Evolutionary conservation across 2,329 filamentous ascomycete species (phyloP).

Genomic region (Sphaerulina populicola): DNA sequence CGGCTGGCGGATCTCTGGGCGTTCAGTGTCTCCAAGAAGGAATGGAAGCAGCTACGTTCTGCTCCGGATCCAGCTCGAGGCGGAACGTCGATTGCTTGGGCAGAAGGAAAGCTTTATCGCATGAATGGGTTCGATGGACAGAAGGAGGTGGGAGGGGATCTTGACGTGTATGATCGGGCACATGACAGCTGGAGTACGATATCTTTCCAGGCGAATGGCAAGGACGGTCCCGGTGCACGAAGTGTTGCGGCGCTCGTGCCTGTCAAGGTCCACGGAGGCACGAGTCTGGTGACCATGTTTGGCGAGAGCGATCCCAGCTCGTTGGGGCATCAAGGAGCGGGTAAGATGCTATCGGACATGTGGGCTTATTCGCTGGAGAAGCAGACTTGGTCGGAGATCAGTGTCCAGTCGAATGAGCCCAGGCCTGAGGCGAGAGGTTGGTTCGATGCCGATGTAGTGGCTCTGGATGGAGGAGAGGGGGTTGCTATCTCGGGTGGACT

Average conservation of each 20-base stretch:
- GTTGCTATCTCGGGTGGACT: conserved; percentile 46
- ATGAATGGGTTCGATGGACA: conserved; percentile 74
- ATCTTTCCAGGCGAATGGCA: conserved; percentile 38
- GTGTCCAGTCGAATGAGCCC: conserved; percentile 17
- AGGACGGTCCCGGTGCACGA: conserved; percentile 40
- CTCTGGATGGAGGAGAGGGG: conserved; percentile 28
- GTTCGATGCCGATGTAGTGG: conserved; percentile 46
- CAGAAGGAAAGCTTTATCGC: conserved; percentile 59
- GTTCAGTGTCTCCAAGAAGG: conserved; percentile 56
- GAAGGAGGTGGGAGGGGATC: conserved; percentile 58
- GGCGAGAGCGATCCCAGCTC: conserved; percentile 48
- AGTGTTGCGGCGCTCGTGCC: conserved; percentile 45
- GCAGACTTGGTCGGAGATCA: conserved; percentile 33
- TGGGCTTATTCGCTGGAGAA: conserved; percentile 41
- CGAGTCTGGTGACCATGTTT: conserved; percentile 44
- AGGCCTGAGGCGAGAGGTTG: conserved; percentile 43
- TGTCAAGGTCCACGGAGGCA: conserved; percentile 32
- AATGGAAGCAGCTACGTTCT: conserved; percentile 60
- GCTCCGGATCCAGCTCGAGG: conserved; percentile 61
- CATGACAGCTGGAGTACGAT: conserved; percentile 37
- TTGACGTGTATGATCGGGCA: conserved; percentile 53
- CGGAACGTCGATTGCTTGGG: conserved; percentile 59
- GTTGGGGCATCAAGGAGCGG: conserved; percentile 47
- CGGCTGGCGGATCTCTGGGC: conserved; percentile 66
- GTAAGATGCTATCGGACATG: conserved; percentile 48